phyloP scores from a whole-genome alignment of 495 filamentous ascomycete species.

The Aspergillus homomorphus region DNA sequence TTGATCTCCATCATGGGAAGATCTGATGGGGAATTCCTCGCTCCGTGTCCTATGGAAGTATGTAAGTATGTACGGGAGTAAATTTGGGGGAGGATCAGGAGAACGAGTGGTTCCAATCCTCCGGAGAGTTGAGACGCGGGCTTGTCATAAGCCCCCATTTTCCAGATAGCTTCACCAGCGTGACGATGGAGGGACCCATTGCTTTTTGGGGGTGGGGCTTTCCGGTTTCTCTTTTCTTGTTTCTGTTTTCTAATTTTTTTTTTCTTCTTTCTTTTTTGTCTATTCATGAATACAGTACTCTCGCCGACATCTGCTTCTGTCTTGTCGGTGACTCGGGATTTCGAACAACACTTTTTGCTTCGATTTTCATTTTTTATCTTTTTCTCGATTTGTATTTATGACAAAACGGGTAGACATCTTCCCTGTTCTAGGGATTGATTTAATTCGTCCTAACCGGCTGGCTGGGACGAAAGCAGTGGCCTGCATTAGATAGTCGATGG shows the following conservation, averaged over 20 bases:
- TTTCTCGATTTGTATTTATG: neutral
- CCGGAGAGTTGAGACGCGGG: constrained; percentile 13
- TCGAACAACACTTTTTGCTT: neutral
- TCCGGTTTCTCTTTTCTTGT: constrained; percentile 9
- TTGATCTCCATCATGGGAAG: constrained; percentile 41
- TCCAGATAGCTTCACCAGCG: constrained; percentile 13
- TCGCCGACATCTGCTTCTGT: neutral
- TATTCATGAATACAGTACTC: neutral
- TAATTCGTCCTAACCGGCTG: constrained; percentile 5
- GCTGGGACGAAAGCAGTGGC: constrained; percentile 25
- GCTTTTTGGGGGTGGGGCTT: neutral
- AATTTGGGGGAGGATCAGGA: constrained; percentile 12
- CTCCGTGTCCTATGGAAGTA: constrained; percentile 8
- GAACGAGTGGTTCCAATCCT: constrained; percentile 24
- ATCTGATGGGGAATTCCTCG: constrained; percentile 25
- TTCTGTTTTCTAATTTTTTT: constrained; percentile 5
- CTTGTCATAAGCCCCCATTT: constrained; percentile 20
- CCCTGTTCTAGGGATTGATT: neutral
- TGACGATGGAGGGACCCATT: constrained; percentile 9
- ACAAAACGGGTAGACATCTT: neutral
- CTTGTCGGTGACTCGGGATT: neutral
- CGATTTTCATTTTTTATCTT: constrained; percentile 1
- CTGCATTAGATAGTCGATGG: constrained; percentile 34
- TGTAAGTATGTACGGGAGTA: constrained; percentile 12
- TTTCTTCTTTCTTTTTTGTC: constrained; percentile 1